Base-by-base conservation (phyloP, 805 yeast genomes). In the Lipomyces spencermartinsiae region DNA sequence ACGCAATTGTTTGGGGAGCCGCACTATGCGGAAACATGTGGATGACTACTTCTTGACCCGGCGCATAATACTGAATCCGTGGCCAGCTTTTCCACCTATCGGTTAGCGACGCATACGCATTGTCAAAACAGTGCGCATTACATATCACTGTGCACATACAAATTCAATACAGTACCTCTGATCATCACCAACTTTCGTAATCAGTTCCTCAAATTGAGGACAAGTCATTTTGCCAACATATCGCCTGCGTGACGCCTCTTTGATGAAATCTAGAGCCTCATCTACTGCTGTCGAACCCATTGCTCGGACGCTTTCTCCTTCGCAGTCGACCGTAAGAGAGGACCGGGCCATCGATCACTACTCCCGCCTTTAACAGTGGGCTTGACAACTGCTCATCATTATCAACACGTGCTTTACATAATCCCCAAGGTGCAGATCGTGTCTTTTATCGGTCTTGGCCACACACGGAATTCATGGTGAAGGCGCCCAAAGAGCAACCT, bases 401-500 rank as follows among this genome's bases (percentile, higher is more conserved):
- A 39, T 39, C 49, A 39, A 16, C 49, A 39, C 49, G 49, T 49
- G 54, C 54, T 49, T 49, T 49, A 49, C 25, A 49, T n/a, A 49
- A 49, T 49, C 25, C 58, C 1, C 58, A 29, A 2, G 58, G 22
- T 22, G 19, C 34, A 22, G 58, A 19, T 22, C 25, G 33, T 7
- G 25, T 0, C 25, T 22, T 16, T n/a, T 49, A 8, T 49, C 25
- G 25, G 53, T 22, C 53, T 9, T 35, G 12, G 37, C 1, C 37
- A 12, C 39, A 35, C 39, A 35, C 39, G 3, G 39, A 8, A 35
- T 35, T 35, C 39, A 35, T 35, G 12, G 9, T 35, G 39, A 35
- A 5, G 39, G 2, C 3, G 29, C 29, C 1, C 29, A 25, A 25
- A 25, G 29, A 25, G 29, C 29, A 25, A 35, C 4, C 39, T 35